These are phyloP conservation scores for Zygoascus hellenicus DNA, from an alignment of 1,139 yeast species.

Conservation along the genomic window DNA sequence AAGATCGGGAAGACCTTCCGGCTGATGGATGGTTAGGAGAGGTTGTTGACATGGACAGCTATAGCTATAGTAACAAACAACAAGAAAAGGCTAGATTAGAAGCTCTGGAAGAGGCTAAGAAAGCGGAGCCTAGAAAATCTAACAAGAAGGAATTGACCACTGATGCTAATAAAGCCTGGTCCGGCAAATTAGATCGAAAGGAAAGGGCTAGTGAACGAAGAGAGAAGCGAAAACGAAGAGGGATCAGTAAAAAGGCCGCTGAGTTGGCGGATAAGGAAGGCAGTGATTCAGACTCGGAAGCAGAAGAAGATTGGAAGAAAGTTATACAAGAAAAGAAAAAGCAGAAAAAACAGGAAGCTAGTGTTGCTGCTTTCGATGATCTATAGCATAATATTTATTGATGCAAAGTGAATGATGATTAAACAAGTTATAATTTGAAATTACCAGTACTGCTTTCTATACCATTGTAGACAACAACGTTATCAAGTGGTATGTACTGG, in stretches of 20 bases:
- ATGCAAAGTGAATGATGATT: neutral
- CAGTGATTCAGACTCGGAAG: slow-evolving; percentile 48
- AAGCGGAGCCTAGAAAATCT: slow-evolving; percentile 41
- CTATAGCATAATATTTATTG: slow-evolving; percentile 36
- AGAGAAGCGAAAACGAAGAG: slow-evolving; percentile 57
- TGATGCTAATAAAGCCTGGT: slow-evolving; percentile 73
- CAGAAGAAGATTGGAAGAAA: slow-evolving; percentile 83
- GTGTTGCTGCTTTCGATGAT: slow-evolving; percentile 67
- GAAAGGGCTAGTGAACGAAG: slow-evolving; percentile 59
- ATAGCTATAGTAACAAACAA: slow-evolving; percentile 55
- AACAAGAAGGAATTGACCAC: slow-evolving; percentile 38
- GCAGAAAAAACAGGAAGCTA: slow-evolving; percentile 35
- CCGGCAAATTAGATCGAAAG: slow-evolving; percentile 58
- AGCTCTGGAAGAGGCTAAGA: slow-evolving; percentile 42
- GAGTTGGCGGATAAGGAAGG: slow-evolving; percentile 30
- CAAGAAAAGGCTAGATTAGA: slow-evolving; percentile 60
- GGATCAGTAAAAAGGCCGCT: slow-evolving; percentile 44
- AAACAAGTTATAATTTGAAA: slow-evolving; percentile 38
- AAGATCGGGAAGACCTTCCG: slow-evolving; percentile 40
- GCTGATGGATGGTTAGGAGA: slow-evolving; percentile 65
- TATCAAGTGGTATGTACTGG: slow-evolving; percentile 70
- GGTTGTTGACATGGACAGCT: slow-evolving; percentile 55
- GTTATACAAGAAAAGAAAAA: slow-evolving; percentile 56
- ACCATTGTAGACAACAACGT: slow-evolving; percentile 65
- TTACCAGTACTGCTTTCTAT: slow-evolving; percentile 46